Base-by-base conservation (phyloP, 306 rosid genomes). In the Quercus suber region DNA sequence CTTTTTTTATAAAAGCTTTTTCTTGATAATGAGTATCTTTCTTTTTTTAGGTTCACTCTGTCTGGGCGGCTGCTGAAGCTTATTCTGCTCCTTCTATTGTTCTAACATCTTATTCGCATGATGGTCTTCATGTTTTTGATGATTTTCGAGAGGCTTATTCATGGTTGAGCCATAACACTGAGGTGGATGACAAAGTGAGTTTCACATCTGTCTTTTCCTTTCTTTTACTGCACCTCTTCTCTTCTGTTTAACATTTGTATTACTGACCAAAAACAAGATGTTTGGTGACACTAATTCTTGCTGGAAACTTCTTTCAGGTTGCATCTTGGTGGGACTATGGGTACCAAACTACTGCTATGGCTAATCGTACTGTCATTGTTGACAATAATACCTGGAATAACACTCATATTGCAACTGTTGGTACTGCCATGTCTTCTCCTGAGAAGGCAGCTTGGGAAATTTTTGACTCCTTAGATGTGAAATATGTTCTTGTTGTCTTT, bases 261-360 rank as follows among this genome's bases (percentile, higher is more conserved):
- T 70, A 35, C 74, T 82, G 69, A 63, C 27, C 1, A 9, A 31
- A 65, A 51, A 28, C n/a, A 52, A 53, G 60, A 81, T 31, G 43
- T 20, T 21, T 25, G 28, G 75, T 65, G 73, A 82, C 55, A 23
- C 60, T 78, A 70, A 71, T 53, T 70, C 77, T 71, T 59, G 58
- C 75, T 70, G 23, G 27, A 78, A 75, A 59, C 61, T 70, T 80
- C 60, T 83, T 85, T 71, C 80, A 96, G 99, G 99, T 96, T 87
- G 99, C 99, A 6, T 96, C 99, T 71, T 96, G 99, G 99, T 96
- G 99, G 99, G 99, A 96, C 74, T 96, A 96, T 81, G 99, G 99
- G 55, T 96, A 96, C 83, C 99, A 96, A 89, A 96, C 99, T 68
- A 96, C 99, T 81, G 99, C 99, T 69, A 96, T 96, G 99, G 99